These are phyloP conservation scores for Suillus fuscotomentosus DNA, from an alignment of 768 basidiomycete genomes.

Conservation along the genomic window DNA sequence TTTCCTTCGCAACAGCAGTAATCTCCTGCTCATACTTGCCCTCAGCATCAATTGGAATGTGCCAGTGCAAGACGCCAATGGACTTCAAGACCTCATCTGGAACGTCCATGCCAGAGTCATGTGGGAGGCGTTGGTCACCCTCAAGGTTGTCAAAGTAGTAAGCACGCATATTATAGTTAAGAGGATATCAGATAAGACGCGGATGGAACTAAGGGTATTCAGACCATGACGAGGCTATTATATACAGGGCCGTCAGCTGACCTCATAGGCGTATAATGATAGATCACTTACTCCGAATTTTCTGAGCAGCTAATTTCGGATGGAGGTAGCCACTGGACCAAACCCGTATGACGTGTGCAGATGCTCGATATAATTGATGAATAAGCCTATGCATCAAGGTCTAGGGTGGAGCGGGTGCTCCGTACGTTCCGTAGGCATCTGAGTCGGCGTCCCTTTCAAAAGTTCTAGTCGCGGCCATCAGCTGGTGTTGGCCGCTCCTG, in stretches of 20 bases:
- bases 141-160: constrained; percentile 72
- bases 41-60: constrained; percentile 56
- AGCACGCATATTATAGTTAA: constrained; percentile 51
- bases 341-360: not conserved
- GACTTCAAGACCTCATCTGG: constrained; percentile 45
- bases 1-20: constrained; percentile 61
- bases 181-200: not conserved
- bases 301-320: not conserved
- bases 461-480: not conserved
- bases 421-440: not conserved
- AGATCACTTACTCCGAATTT: not conserved
- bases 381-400: not conserved
- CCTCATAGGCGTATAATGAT: not conserved
- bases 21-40: constrained; percentile 49
- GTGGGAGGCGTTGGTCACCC: constrained; percentile 79
- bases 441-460: not conserved
- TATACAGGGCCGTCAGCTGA: not conserved
- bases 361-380: not conserved
- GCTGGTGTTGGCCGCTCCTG: not conserved
- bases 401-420: not conserved
- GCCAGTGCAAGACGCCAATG: constrained; percentile 68
- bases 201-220: not conserved
- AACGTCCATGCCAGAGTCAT: constrained; percentile 61
- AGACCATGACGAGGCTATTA: not conserved
- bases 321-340: not conserved